Evolutionary conservation across 106 monocot species (phyloP), one percentile per base, ranked within the genome.

Genomic region (Acorus calamus): DNA sequence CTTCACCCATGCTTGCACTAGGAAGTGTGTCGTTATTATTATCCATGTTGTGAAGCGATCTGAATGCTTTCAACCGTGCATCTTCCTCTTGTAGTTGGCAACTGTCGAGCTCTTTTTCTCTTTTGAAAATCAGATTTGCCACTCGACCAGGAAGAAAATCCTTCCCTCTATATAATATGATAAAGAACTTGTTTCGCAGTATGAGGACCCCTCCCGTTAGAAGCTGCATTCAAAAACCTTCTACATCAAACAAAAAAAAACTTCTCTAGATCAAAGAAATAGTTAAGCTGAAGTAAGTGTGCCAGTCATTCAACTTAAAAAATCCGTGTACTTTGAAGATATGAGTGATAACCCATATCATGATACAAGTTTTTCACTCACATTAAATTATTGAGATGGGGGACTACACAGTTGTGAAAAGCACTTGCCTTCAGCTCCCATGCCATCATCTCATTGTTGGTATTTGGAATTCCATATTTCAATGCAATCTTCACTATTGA

Each of bases 121-220:
- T 84, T 53, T 82, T 82, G 71, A 57, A 47, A 77, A 90, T 67
- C 14, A 70, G 66, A 57, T 55, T 72, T 57, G 81, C 84, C 13
- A 94, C 89, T 62, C 66, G 64, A 49, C 49, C 70, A 41, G 94
- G 69, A 57, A 94, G 66, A 73, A 87, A 94, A 78, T 94, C 94
- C 54, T 94, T 94, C 3, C 94, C 94, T 82, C 94, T 82, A 68
- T 87, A 90, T 44, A 94, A 49, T 49, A 94, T 86, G 70, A 94
- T 87, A 58, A 77, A 82, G 65, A 79, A 83, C 63, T 94, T 94
- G 73, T 94, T 94, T 51, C 94, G 84, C 52, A 94, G 66, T 82
- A 94, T 84, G 46, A 94, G 61, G 56, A 83, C 77, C 55, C 94
- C 94, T 73, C 94, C 94, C 65, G 94, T 94, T 3, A 94, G 83